phyloP scores from a whole-genome alignment of 179 eudicot genomes.

The Spergularia azorica region DNA sequence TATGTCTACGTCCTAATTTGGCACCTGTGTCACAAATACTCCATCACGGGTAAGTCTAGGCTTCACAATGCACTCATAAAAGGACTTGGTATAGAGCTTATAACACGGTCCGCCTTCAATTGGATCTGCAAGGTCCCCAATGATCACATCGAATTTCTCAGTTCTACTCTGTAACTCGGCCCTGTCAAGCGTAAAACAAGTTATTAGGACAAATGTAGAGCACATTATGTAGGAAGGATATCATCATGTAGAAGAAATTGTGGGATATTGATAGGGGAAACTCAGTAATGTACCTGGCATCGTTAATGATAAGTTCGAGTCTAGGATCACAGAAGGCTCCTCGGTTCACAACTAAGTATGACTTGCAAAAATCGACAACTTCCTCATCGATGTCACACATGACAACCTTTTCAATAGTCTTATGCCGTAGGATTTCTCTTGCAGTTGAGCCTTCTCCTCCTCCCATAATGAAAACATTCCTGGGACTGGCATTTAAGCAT shows the following conservation, averaged over 20 bases:
- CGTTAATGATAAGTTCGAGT: slow-evolving; percentile 80
- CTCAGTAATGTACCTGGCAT: slow-evolving; percentile 55
- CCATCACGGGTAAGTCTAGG: slow-evolving; percentile 72
- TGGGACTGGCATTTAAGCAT: slow-evolving; percentile 47
- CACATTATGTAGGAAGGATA: too few species aligned
- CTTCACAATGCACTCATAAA: slow-evolving; percentile 73
- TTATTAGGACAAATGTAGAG: too few species aligned
- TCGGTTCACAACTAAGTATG: slow-evolving; percentile 67
- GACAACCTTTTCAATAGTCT: slow-evolving; percentile 63
- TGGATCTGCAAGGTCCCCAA: slow-evolving; percentile 90
- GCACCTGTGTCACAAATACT: slow-evolving; percentile 87
- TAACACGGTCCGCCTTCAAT: slow-evolving; percentile 96
- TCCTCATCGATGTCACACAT: slow-evolving; percentile 98
- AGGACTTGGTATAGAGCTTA: slow-evolving; percentile 85
- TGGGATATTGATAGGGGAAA: not conserved
- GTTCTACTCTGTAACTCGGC: slow-evolving; percentile 69
- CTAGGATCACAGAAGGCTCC: slow-evolving; percentile 79
- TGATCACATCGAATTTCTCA: slow-evolving; percentile 70
- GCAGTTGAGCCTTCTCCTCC: slow-evolving; percentile 99
- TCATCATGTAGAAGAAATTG: too few species aligned
- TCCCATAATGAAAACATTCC: slow-evolving; percentile 78
- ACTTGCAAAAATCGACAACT: slow-evolving; percentile 88
- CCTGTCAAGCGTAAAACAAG: slow-evolving; percentile 29
- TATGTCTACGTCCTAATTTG: not conserved
- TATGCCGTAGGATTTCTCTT: slow-evolving; percentile 80